Percentiles rank a stretch among this genome's conserved stretches.
Evolutionary conservation across 1,139 yeast species (phyloP).

Genomic region (Pichia norvegensis): DNA sequence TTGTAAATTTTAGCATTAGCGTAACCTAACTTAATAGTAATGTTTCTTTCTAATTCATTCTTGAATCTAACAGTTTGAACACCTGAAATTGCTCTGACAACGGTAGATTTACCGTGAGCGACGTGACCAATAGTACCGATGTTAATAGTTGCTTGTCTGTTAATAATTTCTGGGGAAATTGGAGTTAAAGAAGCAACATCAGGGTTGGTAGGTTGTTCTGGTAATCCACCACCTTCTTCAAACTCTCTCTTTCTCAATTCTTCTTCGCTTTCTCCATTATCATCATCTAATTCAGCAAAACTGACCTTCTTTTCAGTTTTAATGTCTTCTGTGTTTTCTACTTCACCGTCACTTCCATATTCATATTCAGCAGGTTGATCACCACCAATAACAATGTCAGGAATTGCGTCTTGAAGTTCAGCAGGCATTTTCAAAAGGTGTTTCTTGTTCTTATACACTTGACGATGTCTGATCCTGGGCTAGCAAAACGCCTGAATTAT

Average conservation of each 20-base stretch:
- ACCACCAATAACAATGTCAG: constrained; percentile 81
- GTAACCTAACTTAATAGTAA: constrained; percentile 95
- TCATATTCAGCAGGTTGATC: constrained; percentile 21
- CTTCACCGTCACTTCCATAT: constrained; percentile 41
- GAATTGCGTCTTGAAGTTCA: constrained; percentile 78
- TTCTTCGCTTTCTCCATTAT: constrained; percentile 54
- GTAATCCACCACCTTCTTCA: constrained; percentile 97
- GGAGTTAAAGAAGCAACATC: constrained; percentile 77
- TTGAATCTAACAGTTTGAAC: constrained; percentile 98
- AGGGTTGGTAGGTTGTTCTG: constrained; percentile 89
- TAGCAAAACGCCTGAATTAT: not conserved
- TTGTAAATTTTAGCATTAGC: constrained; percentile 98
- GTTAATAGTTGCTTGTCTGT: constrained; percentile 98
- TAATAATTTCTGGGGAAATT: constrained; percentile 86
- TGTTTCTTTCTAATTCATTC: constrained; percentile 97
- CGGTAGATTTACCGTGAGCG: constrained; percentile 98
- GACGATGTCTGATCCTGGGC: not conserved
- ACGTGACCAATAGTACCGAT: constrained; percentile 99
- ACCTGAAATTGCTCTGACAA: constrained; percentile 97
- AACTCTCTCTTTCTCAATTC: constrained; percentile 69
- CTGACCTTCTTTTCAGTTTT: constrained; percentile 63
- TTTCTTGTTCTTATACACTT: not conserved
- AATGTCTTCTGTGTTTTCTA: constrained; percentile 31
- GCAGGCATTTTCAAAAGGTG: constrained; percentile 31
- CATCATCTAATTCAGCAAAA: constrained; percentile 67